Conservation (phyloP, 2,329 filamentous ascomycete species). For the Ceratocystis diversiconidia region DNA sequence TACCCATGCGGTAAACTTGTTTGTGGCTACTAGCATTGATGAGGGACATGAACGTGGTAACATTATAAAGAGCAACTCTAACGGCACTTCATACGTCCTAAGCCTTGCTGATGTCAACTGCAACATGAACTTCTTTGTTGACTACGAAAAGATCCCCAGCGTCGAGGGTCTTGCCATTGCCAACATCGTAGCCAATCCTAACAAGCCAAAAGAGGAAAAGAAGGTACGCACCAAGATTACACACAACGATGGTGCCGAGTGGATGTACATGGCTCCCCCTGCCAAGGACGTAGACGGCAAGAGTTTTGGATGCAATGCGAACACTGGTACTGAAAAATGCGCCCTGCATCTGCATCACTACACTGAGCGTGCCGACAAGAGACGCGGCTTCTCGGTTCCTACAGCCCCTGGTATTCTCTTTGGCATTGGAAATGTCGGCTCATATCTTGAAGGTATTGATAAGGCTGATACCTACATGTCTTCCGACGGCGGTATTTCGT, state of each 20-base stretch:
- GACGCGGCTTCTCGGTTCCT: constrained; percentile 75
- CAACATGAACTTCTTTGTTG: constrained; percentile 62
- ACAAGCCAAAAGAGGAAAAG: constrained; percentile 55
- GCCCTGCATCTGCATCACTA: constrained; percentile 89
- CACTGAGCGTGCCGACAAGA: constrained; percentile 70
- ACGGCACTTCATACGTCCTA: constrained; percentile 86
- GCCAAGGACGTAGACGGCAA: constrained; percentile 56
- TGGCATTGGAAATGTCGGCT: constrained; percentile 79
- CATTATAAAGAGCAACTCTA: constrained; percentile 96
- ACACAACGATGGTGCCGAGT: constrained; percentile 88
- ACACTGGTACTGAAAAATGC: constrained; percentile 50
- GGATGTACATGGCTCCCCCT: constrained; percentile 65
- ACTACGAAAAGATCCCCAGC: constrained; percentile 91
- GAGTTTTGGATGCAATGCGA: constrained; percentile 50
- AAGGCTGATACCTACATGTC: constrained; percentile 86
- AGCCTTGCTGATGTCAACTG: constrained; percentile 72
- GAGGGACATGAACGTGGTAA: constrained; percentile 59
- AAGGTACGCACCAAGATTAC: constrained; percentile 81
- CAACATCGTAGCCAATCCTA: constrained; percentile 66
- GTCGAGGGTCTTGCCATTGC: constrained; percentile 81
- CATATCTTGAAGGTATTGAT: constrained; percentile 47
- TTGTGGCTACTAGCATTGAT: constrained; percentile 63
- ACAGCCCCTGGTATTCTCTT: constrained; percentile 86
- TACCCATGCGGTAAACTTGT: constrained; percentile 85
- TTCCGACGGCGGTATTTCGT: constrained; percentile 75